Conservation (phyloP, 192 early-diverging fungal genomes). For the Podila epicladia region DNA sequence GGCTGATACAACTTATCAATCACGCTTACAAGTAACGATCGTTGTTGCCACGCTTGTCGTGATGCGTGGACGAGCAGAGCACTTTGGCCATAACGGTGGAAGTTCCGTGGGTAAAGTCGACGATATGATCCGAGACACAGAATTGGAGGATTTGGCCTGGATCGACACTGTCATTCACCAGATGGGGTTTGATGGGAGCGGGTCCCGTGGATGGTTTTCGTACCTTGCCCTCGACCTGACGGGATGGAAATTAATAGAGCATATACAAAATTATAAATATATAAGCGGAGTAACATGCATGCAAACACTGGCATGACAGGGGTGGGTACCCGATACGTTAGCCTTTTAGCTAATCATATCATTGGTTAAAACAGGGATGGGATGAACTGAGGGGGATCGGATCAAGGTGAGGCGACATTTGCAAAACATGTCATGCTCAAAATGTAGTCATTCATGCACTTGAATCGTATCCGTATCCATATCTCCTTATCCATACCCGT, state of each 20-base stretch:
- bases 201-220: slow-evolving; percentile 46
- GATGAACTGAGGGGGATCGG: too few relatives aligned
- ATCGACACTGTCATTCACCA: slow-evolving; percentile 24
- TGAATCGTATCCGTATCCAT: background rate
- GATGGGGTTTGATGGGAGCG: slow-evolving; percentile 30
- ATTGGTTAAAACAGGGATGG: too few relatives aligned
- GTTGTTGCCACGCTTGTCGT: slow-evolving; percentile 49
- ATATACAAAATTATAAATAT: too few relatives aligned
- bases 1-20: background rate
- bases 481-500: background rate
- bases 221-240: slow-evolving; percentile 42
- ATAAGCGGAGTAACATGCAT: too few relatives aligned
- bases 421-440: too few relatives aligned
- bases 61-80: slow-evolving; percentile 40
- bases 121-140: slow-evolving; percentile 35
- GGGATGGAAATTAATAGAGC: too few relatives aligned
- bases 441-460: too few relatives aligned
- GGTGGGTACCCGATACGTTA: too few relatives aligned
- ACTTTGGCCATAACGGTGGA: slow-evolving; percentile 50
- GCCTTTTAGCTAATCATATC: too few relatives aligned
- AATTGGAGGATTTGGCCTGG: slow-evolving; percentile 46
- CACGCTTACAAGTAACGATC: slow-evolving; percentile 51
- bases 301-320: too few relatives aligned
- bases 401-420: too few relatives aligned
- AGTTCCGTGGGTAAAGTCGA: slow-evolving; percentile 41